These are phyloP conservation scores for Ophiostoma tasmaniense DNA, from an alignment of 2,329 filamentous ascomycete species.

Conservation along the genomic window DNA sequence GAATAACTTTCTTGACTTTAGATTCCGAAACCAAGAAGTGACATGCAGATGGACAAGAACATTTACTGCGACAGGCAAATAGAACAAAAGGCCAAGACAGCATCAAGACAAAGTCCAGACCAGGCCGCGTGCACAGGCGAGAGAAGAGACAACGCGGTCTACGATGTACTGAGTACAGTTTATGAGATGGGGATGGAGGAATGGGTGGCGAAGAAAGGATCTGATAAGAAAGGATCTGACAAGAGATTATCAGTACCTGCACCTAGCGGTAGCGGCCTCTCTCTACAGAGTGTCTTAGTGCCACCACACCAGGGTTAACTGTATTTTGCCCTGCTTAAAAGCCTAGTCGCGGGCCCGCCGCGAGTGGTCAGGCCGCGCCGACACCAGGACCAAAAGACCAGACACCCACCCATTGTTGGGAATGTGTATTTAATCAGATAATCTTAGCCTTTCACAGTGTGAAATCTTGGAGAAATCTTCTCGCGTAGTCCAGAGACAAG, in stretches of 20 bases:
- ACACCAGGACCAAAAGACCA: background rate
- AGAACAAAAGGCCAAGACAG: background rate
- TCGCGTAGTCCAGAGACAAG: background rate
- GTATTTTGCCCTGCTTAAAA: background rate
- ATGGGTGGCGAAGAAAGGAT: background rate
- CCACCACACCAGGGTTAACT: background rate
- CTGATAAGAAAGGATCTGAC: background rate
- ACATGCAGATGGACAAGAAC: too few relatives aligned
- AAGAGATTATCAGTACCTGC: background rate
- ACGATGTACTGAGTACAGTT: too few relatives aligned
- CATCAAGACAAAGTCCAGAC: background rate
- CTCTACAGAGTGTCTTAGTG: too few relatives aligned
- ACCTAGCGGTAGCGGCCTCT: too few relatives aligned
- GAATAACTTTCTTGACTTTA: background rate
- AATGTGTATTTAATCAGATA: constrained; percentile 1
- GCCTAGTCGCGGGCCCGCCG: background rate
- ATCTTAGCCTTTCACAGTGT: background rate
- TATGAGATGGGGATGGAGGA: background rate
- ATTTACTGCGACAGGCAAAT: background rate
- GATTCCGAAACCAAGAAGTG: too few relatives aligned
- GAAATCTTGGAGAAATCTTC: background rate
- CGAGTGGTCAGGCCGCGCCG: background rate
- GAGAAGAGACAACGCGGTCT: background rate
- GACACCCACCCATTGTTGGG: background rate
- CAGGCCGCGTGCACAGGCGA: background rate